Conservation (phyloP, 805 yeast species). For the Kluyveromyces wickerhamii region DNA sequence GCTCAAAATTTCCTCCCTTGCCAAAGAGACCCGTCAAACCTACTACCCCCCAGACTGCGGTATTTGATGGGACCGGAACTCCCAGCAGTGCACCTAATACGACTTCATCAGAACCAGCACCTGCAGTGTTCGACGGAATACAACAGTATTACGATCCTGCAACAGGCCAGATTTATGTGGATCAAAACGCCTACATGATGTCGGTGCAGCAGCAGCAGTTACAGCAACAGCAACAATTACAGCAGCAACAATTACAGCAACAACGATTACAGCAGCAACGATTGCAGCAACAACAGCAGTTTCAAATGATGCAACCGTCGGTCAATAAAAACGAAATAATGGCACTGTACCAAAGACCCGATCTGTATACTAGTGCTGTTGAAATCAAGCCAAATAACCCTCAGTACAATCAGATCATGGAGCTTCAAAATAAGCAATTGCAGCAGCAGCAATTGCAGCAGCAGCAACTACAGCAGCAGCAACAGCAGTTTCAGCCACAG, state of each 20-base stretch:
- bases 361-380: constrained; percentile 23
- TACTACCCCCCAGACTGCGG: constrained; percentile 29
- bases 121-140: constrained; percentile 29
- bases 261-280: constrained; percentile 7
- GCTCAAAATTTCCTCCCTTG: constrained; percentile 24
- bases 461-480: constrained; percentile 11
- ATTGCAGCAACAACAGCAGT: constrained; percentile 9
- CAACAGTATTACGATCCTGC: constrained; percentile 66
- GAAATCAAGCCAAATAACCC: constrained; percentile 24
- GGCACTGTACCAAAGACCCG: constrained; percentile 26
- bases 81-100: constrained; percentile 12
- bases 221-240: constrained; percentile 13
- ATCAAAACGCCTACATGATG: constrained; percentile 48
- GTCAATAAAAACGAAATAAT: constrained; percentile 19
- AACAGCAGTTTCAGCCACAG: constrained; percentile 19
- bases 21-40: constrained; percentile 34
- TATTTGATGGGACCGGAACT: constrained; percentile 27
- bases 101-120: constrained; percentile 17
- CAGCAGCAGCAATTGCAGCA: constrained; percentile 11
- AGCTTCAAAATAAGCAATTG: constrained; percentile 22
- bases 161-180: constrained; percentile 63
- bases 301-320: constrained; percentile 16
- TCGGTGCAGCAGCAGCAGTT: constrained; percentile 18
- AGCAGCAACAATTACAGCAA: constrained; percentile 11
- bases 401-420: constrained; percentile 22